These are phyloP conservation scores for Chalciporus pseudorubinellus DNA, from an alignment of 768 basidiomycete genomes.

Conservation along the genomic window DNA sequence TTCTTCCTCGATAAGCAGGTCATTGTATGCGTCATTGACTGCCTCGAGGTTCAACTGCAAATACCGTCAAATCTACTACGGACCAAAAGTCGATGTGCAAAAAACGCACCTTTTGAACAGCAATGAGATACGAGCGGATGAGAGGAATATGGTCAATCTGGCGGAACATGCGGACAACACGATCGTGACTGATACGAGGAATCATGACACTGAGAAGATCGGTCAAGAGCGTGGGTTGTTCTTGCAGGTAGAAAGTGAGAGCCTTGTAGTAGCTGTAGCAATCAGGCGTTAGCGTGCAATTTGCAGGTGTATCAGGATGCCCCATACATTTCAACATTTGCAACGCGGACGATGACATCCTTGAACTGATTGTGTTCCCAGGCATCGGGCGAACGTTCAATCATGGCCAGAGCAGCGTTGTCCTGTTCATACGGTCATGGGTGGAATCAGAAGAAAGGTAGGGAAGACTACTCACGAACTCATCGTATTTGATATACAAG, in stretches of 20 bases:
- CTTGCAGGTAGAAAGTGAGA: conserved; percentile 89
- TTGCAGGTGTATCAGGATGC: not conserved
- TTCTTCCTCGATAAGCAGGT: conserved; percentile 98
- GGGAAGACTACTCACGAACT: conserved; percentile 59
- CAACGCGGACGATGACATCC: conserved; percentile 93
- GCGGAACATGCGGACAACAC: conserved; percentile 94
- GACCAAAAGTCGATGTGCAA: not conserved
- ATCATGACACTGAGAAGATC: conserved; percentile 92
- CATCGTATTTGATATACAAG: conserved; percentile 98
- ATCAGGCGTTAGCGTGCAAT: conserved; percentile 3
- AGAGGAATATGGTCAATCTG: conserved; percentile 95
- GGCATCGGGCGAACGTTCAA: conserved; percentile 95
- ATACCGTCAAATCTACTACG: conserved; percentile 1
- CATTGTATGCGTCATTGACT: conserved; percentile 97
- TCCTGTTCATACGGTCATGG: conserved; percentile 49
- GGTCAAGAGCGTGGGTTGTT: conserved; percentile 90
- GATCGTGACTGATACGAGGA: conserved; percentile 90
- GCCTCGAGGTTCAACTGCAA: conserved; percentile 88
- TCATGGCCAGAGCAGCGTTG: conserved; percentile 97
- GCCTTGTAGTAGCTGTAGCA: conserved; percentile 84
- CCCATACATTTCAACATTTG: conserved; percentile 92
- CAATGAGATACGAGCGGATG: conserved; percentile 93
- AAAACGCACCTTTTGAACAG: conserved; percentile 81
- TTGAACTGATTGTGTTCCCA: conserved; percentile 99
- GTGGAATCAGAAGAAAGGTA: not conserved